Base-by-base conservation (phyloP, 2,329 filamentous ascomycete genomes). In the Paracoccidioides brasiliensis region DNA sequence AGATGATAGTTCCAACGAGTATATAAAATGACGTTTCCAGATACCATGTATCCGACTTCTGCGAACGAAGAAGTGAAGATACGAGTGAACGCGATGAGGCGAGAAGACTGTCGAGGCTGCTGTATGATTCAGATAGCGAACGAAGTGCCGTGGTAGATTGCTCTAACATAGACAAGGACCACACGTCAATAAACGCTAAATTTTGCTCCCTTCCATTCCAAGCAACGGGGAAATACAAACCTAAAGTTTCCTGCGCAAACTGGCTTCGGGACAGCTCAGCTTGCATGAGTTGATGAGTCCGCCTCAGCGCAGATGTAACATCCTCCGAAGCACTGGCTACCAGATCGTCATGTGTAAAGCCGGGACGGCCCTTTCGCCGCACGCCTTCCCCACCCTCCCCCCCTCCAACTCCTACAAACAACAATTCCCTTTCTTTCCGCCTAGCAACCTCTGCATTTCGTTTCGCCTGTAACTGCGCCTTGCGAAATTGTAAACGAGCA, bases 31-130 rank as follows among this genome's bases (percentile, higher is more conserved):
- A 83, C 41, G 88, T 94, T 71, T 93, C 86, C 38, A 98, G 80
- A 68, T 98, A 98, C 93, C 93, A 98, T 2, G 90, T 96, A 68
- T 98, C 93, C 61, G 86, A 93, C 77, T 98, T 98, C 67, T 94
- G 89, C 60, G 88, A 93, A 58, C 82, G 82, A 49, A 97, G 74
- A 48, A 98, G 76, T 15, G 88, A 88, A 5, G 82, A 82, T 6
- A 96, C 80, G 15, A 98, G 76, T 55, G 83, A 84, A 60, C 81
- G 80, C 48, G 87, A 90, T 56, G 81, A 86, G 2, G 80, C 77
- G 41, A 98, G 78, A 66, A 96, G 79, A 10, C 81, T 80, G 63
- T 91, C 88, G 4, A 97, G 80, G 52, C 83, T 82, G 22, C 78
- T 82, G 72, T 98, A 98, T 41, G 82, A 85, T 64, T 94, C 86